phyloP scores from a whole-genome alignment of 306 rosid genomes.

The Pyrus pyrifolia region DNA sequence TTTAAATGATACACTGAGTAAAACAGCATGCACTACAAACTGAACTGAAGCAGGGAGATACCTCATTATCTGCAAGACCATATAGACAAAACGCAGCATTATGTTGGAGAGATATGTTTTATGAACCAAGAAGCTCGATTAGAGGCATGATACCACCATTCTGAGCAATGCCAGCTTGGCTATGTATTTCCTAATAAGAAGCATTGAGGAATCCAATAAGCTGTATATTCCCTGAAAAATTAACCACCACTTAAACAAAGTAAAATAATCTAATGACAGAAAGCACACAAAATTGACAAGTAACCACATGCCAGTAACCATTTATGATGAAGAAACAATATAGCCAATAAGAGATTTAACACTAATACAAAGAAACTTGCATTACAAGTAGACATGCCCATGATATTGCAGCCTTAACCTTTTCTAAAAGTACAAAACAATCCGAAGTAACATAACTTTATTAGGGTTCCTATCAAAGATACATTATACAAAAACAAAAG shows the following conservation, averaged over 20 bases:
- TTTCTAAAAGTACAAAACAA: background rate
- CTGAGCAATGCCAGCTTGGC: constrained; percentile 83
- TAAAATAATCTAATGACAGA: background rate
- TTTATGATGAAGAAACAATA: background rate
- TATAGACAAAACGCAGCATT: constrained; percentile 56
- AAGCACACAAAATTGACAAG: background rate
- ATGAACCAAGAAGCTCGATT: constrained; percentile 46
- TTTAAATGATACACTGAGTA: background rate
- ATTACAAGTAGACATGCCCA: background rate
- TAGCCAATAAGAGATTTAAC: background rate
- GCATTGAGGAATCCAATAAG: background rate
- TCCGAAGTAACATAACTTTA: background rate
- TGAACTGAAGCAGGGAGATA: constrained; percentile 9
- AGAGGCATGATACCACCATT: constrained; percentile 70
- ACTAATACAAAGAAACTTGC: background rate
- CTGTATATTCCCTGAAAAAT: background rate
- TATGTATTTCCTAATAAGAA: constrained; percentile 57
- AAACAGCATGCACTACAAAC: background rate
- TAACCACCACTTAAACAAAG: background rate
- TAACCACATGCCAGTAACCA: background rate
- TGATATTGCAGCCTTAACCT: background rate
- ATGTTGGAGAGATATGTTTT: constrained; percentile 43
- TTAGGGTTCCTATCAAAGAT: background rate
- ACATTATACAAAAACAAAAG: background rate
- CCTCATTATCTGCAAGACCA: constrained; percentile 89